phyloP scores from a whole-genome alignment of 2,329 filamentous ascomycete species.

The Aspergillus sp. region DNA sequence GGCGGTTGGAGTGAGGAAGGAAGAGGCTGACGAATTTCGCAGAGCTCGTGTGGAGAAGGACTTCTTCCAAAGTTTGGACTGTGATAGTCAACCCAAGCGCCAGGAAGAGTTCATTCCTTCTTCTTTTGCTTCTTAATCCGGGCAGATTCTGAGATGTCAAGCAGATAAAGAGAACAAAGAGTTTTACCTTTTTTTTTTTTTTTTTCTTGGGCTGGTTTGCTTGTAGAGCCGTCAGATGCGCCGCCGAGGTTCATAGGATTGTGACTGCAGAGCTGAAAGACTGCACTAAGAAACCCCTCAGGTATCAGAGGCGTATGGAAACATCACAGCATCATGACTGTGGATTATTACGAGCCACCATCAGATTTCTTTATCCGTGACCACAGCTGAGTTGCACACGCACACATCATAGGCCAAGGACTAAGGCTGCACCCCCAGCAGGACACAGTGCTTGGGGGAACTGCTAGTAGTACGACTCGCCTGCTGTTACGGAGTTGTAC shows the following conservation, averaged over 20 bases:
- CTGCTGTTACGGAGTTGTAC: conserved; percentile 11
- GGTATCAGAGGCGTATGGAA: not conserved
- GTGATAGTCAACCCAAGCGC: not conserved
- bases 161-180: not conserved
- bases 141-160: not conserved
- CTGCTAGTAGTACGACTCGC: conserved; percentile 3
- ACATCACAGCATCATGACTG: conserved; percentile 4
- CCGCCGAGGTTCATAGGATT: not conserved
- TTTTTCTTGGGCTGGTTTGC: not conserved
- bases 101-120: not conserved
- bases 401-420: not conserved
- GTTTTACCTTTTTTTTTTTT: not conserved
- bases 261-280: conserved; percentile 3
- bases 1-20: not conserved
- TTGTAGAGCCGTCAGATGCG: not conserved
- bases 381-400: conserved; percentile 9
- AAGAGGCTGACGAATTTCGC: conserved; percentile 5
- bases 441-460: conserved; percentile 1
- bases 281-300: conserved; percentile 2
- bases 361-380: not conserved
- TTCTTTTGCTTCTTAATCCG: not conserved
- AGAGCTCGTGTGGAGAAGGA: conserved; percentile 7
- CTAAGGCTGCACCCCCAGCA: conserved; percentile 6
- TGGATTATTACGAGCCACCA: conserved; percentile 6
- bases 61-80: not conserved